Evolutionary conservation across 2,329 filamentous ascomycete species (phyloP), one percentile per base, ranked within the genome.

Genomic region (Colletotrichum sp.): DNA sequence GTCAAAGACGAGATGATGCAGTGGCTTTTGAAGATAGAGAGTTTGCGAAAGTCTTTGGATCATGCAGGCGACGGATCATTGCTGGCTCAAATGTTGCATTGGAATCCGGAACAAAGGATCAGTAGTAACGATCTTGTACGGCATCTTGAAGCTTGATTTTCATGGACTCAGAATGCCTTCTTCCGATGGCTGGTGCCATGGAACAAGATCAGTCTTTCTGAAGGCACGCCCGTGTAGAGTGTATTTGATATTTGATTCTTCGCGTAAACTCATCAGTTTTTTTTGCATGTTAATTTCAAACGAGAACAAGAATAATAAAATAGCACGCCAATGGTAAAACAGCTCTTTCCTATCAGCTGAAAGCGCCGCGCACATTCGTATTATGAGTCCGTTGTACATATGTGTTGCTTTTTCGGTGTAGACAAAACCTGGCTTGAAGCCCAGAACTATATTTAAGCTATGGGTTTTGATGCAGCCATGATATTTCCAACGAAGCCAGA

Each of bases 371-470:
- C 16, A n/a, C 5, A n/a, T 10, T 6, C 16, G 39, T 10, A 43
- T n/a, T n/a, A n/a, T n/a, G 39, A 43, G 39, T n/a, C 5, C 8
- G 39, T n/a, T 43, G 39, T n/a, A 1, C 16, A 43, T n/a, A 10
- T 43, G 0, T 1, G 16, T 18, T 18, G 16, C 7, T 39, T 39
- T 16, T 18, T 16, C 5, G 16, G 16, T 7, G 7, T 9, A 18
- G 16, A 39, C 16, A 39, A 18, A 7, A 3, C 4, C 7, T 39
- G 36, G 16, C 16, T 43, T 43, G 39, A 43, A 43, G 18, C 18
- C 2, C 8, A n/a, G 5, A 43, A 9, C 16, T 2, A 43, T 7
- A 43, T 4, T 18, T 18, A 0, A 18, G 39, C 18, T 0, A 43
- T 18, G 39, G 16, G 39, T 43, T 43, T n/a, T 9, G 39, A 43